These are phyloP conservation scores for Skeletonema grethae DNA, from an alignment of 108 stramenopile species.

Conservation along the genomic window DNA sequence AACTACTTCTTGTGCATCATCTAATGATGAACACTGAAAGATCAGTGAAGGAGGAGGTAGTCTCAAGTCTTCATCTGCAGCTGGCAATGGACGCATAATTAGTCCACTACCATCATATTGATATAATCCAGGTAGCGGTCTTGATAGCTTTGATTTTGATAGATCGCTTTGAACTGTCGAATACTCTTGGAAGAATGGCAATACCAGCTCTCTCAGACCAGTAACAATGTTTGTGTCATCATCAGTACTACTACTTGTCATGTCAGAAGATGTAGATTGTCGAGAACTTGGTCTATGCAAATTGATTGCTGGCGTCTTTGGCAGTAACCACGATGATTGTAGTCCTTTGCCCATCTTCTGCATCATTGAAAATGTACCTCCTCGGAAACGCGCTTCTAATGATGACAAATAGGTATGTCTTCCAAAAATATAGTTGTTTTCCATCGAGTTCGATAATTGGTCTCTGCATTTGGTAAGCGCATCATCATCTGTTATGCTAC, in stretches of 20 bases:
- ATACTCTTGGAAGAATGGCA: slow-evolving; percentile 37
- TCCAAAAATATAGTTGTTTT: background rate
- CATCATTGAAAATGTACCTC: slow-evolving; percentile 4
- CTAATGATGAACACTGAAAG: slow-evolving; percentile 53
- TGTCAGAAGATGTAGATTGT: background rate
- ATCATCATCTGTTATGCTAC: background rate
- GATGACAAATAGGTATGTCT: background rate
- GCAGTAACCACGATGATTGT: slow-evolving; percentile 24
- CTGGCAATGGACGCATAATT: slow-evolving; percentile 70
- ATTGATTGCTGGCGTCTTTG: slow-evolving; percentile 2
- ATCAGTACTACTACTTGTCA: background rate
- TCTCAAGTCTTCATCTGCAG: slow-evolving; percentile 63
- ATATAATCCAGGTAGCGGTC: slow-evolving; percentile 42
- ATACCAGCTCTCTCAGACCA: slow-evolving; percentile 33
- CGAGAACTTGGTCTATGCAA: background rate
- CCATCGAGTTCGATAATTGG: background rate
- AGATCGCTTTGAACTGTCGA: slow-evolving; percentile 19
- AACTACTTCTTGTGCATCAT: slow-evolving; percentile 10
- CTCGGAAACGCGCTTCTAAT: slow-evolving; percentile 26
- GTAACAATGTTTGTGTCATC: background rate
- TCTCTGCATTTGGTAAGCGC: background rate
- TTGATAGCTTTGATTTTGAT: slow-evolving; percentile 15
- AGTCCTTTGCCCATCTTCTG: slow-evolving; percentile 13
- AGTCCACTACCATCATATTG: slow-evolving; percentile 29
- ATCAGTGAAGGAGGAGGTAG: slow-evolving; percentile 75